Evolutionary conservation across 2,329 filamentous ascomycete species (phyloP).

Genomic region (Cladosporium sphaerospermum): DNA sequence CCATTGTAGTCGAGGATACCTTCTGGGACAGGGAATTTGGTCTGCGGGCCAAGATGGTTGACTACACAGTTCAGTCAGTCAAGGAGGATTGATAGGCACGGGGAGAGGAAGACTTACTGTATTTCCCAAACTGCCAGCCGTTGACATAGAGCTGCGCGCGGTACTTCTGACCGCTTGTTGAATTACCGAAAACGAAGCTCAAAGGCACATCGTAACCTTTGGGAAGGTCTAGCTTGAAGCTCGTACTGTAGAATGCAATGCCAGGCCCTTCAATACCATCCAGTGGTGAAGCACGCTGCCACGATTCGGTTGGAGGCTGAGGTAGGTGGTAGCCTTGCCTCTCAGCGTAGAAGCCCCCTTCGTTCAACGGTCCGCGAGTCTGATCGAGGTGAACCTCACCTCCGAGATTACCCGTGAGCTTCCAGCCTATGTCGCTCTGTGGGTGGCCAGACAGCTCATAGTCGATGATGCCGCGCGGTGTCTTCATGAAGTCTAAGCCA

Average conservation of each 20-base stretch:
- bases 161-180: conserved; percentile 33
- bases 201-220: conserved; percentile 55
- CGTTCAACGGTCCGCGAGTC: conserved; percentile 58
- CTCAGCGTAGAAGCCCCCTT: conserved; percentile 59
- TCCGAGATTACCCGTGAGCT: conserved; percentile 61
- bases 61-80: conserved; percentile 20
- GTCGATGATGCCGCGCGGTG: conserved; percentile 55
- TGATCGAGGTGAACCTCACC: conserved; percentile 58
- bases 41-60: conserved; percentile 64
- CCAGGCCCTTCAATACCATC: conserved; percentile 47
- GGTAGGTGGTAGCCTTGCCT: conserved; percentile 60
- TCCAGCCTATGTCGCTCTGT: conserved; percentile 52
- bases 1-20: conserved; percentile 63
- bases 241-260: conserved; percentile 53
- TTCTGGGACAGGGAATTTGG: conserved; percentile 60
- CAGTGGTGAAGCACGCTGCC: conserved; percentile 34
- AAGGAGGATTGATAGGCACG: too few relatives aligned
- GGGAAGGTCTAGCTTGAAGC: conserved; percentile 51
- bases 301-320: conserved; percentile 41
- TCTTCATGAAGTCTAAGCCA: conserved; percentile 57
- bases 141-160: conserved; percentile 65
- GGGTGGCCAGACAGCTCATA: conserved; percentile 48
- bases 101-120: conserved; percentile 19
- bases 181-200: conserved; percentile 48
- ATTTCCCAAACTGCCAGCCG: conserved; percentile 67